These are phyloP conservation scores for Diaporthe helianthi DNA, from an alignment of 2,329 filamentous ascomycete genomes.

Conservation along the genomic window DNA sequence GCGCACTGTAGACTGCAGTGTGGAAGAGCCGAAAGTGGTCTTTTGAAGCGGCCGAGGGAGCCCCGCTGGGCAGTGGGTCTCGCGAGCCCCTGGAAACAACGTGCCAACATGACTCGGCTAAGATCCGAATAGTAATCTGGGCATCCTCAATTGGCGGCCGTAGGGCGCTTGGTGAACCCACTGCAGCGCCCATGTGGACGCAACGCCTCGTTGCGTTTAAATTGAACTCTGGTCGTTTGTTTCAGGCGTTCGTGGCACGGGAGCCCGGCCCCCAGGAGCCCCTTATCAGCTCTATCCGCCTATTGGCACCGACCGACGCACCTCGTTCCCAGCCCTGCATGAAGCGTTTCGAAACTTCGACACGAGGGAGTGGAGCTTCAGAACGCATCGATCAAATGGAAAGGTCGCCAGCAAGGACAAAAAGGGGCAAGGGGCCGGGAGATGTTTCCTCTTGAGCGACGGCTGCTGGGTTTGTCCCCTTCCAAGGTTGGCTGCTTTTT, in stretches of 20 bases:
- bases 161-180: background rate
- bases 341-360: constrained; percentile 28
- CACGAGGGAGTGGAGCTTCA: background rate
- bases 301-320: background rate
- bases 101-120: constrained; percentile 27
- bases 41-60: constrained; percentile 9
- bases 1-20: too few species aligned
- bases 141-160: constrained; percentile 24
- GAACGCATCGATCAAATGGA: constrained; percentile 14
- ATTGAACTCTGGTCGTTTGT: constrained; percentile 27
- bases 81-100: constrained; percentile 28
- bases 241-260: constrained; percentile 9
- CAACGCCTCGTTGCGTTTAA: constrained; percentile 22
- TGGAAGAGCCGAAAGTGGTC: constrained; percentile 6
- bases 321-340: constrained; percentile 2
- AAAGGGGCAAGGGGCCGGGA: background rate
- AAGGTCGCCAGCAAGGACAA: background rate
- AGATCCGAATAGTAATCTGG: constrained; percentile 19
- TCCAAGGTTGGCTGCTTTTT: background rate
- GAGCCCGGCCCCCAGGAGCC: too few species aligned
- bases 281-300: background rate
- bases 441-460: constrained; percentile 11
- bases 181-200: background rate
- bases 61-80: constrained; percentile 16
- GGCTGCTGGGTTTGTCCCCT: background rate